Percentiles rank a stretch among this genome's conserved stretches.
Evolutionary conservation across 176 grass and related monocot species (phyloP).

Genomic region (Puccinellia tenuiflora): DNA sequence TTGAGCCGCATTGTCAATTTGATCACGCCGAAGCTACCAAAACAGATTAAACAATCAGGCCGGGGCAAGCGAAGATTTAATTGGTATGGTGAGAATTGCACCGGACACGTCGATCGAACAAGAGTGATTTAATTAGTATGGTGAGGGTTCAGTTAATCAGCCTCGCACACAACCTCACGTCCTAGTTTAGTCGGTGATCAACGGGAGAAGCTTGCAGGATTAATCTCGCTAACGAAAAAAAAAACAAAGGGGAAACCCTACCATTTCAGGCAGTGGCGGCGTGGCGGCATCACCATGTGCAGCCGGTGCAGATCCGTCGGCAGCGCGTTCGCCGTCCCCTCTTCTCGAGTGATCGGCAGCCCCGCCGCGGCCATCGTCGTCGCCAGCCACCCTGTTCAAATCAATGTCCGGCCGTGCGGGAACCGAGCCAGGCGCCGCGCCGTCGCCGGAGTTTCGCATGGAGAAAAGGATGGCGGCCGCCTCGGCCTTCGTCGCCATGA

Average conservation of each 20-base stretch:
- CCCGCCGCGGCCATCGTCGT: background rate
- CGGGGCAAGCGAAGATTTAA: background rate
- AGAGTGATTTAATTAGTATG: background rate
- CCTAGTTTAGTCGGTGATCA: too few relatives aligned
- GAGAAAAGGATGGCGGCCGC: background rate
- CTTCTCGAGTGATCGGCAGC: background rate
- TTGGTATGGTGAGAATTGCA: background rate
- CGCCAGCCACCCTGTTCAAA: background rate
- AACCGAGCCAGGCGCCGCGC: background rate
- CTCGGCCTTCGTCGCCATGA: background rate
- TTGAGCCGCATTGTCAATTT: background rate
- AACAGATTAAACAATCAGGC: background rate
- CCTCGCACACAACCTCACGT: too few relatives aligned
- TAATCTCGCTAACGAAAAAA: background rate
- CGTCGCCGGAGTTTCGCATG: background rate
- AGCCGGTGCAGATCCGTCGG: background rate
- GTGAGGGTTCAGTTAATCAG: background rate
- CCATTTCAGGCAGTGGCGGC: background rate
- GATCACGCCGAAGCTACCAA: background rate
- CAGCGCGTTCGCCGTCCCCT: conserved; percentile 31
- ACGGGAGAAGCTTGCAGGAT: too few relatives aligned
- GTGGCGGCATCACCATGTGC: background rate
- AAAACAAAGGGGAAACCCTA: background rate
- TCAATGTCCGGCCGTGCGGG: background rate
- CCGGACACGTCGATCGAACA: background rate